phyloP scores from a whole-genome alignment of 768 basidiomycete genomes.

The Ephemerocybe angulata region DNA sequence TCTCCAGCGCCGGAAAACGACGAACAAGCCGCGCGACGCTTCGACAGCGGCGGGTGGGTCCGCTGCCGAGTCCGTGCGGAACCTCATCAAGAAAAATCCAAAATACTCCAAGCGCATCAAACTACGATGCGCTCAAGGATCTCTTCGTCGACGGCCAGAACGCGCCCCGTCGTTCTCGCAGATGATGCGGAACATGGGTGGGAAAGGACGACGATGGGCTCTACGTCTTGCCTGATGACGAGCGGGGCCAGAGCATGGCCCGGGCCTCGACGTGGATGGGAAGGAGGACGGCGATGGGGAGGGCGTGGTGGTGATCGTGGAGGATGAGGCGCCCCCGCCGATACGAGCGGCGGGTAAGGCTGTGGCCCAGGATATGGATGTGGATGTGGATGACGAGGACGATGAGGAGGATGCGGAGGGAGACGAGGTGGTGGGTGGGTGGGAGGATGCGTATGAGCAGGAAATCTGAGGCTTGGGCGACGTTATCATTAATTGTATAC shows the following conservation, averaged over 20 bases:
- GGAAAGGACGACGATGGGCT: conserved; percentile 40
- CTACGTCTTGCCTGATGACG: conserved; percentile 29
- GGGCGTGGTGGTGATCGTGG: conserved; percentile 46
- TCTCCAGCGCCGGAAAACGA: conserved; percentile 64
- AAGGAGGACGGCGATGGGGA: too few relatives aligned
- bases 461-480: conserved; percentile 42
- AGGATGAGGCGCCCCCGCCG: conserved; percentile 33
- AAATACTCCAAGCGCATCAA: conserved; percentile 91
- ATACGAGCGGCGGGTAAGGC: conserved; percentile 25
- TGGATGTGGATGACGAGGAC: conserved; percentile 46
- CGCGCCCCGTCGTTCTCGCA: conserved; percentile 15
- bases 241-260: background rate
- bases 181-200: conserved; percentile 2
- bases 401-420: conserved; percentile 46
- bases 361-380: conserved; percentile 43
- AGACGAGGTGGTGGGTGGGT: conserved; percentile 39
- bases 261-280: conserved; percentile 28
- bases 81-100: conserved; percentile 78
- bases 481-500: background rate
- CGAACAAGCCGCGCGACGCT: conserved; percentile 64
- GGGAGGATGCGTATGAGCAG: conserved; percentile 64
- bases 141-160: conserved; percentile 57
- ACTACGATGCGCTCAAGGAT: conserved; percentile 84
- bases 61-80: conserved; percentile 72
- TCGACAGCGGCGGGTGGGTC: conserved; percentile 66